These are phyloP conservation scores for Tetracladium marchalianum DNA, from an alignment of 495 filamentous ascomycete genomes.

Conservation along the genomic window DNA sequence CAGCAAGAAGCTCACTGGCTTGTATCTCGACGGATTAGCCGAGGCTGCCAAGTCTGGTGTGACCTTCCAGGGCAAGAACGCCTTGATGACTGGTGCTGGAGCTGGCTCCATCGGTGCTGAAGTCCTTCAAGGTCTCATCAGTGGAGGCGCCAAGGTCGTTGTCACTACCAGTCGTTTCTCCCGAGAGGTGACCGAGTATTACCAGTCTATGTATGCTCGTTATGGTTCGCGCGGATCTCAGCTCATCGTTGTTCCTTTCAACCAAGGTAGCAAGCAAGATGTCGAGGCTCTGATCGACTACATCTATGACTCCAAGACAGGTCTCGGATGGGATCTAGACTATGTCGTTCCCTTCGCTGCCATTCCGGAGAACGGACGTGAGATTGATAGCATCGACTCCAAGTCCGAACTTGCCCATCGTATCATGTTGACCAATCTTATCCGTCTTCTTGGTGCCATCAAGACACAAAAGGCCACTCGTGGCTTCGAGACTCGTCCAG, in stretches of 20 bases:
- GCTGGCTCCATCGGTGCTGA: slow-evolving; percentile 98
- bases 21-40: slow-evolving; percentile 87
- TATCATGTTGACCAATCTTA: slow-evolving; percentile 97
- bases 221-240: slow-evolving; percentile 91
- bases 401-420: slow-evolving; percentile 97
- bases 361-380: slow-evolving; percentile 93
- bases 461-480: slow-evolving; percentile 80
- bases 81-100: slow-evolving; percentile 95
- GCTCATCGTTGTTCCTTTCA: slow-evolving; percentile 96
- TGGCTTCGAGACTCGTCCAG: slow-evolving; percentile 89
- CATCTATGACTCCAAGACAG: slow-evolving; percentile 94
- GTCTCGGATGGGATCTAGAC: slow-evolving; percentile 96
- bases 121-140: slow-evolving; percentile 91
- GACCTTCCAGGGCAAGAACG: slow-evolving; percentile 90
- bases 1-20: slow-evolving; percentile 90
- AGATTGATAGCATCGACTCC: slow-evolving; percentile 95
- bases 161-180: slow-evolving; percentile 97
- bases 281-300: slow-evolving; percentile 87
- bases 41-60: slow-evolving; percentile 78
- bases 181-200: slow-evolving; percentile 96
- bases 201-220: slow-evolving; percentile 95
- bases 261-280: slow-evolving; percentile 97
- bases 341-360: slow-evolving; percentile 95
- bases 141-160: slow-evolving; percentile 89
- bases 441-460: slow-evolving; percentile 81